Evolutionary conservation across 2,329 filamentous ascomycete species (phyloP).

Genomic region (Phialophora expanda): DNA sequence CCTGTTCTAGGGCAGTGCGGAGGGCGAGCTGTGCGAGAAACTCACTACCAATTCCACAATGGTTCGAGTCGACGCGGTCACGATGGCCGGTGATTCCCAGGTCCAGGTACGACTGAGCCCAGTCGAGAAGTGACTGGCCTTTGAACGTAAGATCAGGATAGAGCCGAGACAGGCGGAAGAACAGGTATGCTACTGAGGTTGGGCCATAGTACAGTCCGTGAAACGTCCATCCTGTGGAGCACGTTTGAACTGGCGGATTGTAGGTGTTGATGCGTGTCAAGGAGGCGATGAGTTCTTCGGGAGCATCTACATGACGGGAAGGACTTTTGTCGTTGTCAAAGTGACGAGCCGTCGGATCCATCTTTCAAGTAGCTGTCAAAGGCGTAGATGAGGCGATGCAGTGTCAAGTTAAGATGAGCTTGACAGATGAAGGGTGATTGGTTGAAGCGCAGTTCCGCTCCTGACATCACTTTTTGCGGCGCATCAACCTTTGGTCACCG

Average conservation of each 20-base stretch:
- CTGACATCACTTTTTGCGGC: too few species aligned
- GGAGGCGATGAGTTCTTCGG: conserved; percentile 33
- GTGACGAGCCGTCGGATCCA: conserved; percentile 48
- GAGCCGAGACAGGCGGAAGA: conserved; percentile 55
- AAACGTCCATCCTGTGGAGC: conserved; percentile 41
- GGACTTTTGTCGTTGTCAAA: conserved; percentile 22
- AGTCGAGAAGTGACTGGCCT: conserved; percentile 52
- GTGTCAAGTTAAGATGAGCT: background rate
- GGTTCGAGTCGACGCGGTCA: conserved; percentile 46
- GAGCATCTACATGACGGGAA: conserved; percentile 22
- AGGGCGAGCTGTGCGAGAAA: conserved; percentile 56
- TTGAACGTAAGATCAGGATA: conserved; percentile 54
- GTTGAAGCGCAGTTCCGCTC: background rate
- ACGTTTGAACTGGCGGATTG: conserved; percentile 39
- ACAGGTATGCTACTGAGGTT: conserved; percentile 62
- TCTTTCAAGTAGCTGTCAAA: conserved; percentile 49
- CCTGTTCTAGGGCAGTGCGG: conserved; percentile 50
- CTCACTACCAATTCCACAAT: conserved; percentile 60
- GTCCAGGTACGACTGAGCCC: conserved; percentile 55
- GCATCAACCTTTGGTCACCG: background rate
- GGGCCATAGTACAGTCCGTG: conserved; percentile 59
- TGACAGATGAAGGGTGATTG: background rate
- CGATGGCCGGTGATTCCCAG: conserved; percentile 21
- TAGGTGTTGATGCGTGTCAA: conserved; percentile 38
- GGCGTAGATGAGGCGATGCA: background rate